Evolutionary conservation across 1,284 basidiomycete species (phyloP), one percentile per base, ranked within the genome.

Genomic region (Apiotrichum laibachii): DNA sequence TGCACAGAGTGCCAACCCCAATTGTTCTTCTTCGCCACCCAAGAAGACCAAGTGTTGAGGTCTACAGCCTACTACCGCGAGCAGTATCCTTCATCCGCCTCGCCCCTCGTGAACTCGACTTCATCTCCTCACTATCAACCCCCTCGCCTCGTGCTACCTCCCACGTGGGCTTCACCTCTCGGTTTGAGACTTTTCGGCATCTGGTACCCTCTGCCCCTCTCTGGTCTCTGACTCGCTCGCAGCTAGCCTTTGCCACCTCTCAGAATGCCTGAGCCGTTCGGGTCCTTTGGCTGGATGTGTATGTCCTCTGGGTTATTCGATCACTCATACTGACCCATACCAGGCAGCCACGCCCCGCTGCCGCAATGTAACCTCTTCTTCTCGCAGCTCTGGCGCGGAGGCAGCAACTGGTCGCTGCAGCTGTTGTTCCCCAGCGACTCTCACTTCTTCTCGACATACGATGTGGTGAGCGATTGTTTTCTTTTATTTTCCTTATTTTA

Each of bases 301-400:
- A 50, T 8, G 73, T 70, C 16, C 44, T 39, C n/a, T 22, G 18
- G 26, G 3, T 31, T 10, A 7, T n/a, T 1, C 45, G 9, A n/a
- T n/a, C 15, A 31, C 3, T 31, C 26, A 7, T 13, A 3, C 48
- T 22, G 9, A 31, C n/a, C 12, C 4, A 7, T 31, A 15, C 48
- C 69, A 76, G 73, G 75, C 60, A 60, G 64, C 13, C 70, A 76
- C 57, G 68, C 79, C 1, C 72, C 75, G 0, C 61, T 79, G 12
- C 77, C 79, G 0, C 68, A 77, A 50, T 81, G 80, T 66, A 81
- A 80, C 64, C 68, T 81, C 53, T 74, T 80, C 68, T 80, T 80
- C 70, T 61, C 65, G 13, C 76, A 79, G 56, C 63, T 79, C 9
- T 75, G 72, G 56, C 56, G 69, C 16, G 47, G 60, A 26, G 58